Base-by-base conservation (phyloP, 2,329 filamentous ascomycete species). In the Exophiala calicioides region DNA sequence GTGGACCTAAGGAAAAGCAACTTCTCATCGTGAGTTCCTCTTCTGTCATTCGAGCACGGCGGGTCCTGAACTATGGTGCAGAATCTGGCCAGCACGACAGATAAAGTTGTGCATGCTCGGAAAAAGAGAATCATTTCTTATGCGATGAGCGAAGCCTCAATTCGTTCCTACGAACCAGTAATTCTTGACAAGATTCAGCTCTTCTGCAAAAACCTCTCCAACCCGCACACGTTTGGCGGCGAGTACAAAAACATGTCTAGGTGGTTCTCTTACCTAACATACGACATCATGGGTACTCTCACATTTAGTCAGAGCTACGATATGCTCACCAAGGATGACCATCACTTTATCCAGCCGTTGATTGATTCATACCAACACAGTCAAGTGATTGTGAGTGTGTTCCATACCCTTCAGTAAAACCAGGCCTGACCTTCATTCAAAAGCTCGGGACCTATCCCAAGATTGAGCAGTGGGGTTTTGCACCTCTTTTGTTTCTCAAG, bases 71-170 rank as follows among this genome's bases (percentile, higher is more conserved):
- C 31, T 16, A 19, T 10, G 13, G 30, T 16, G 30, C 9, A 29
- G 36, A 29, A 27, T 18, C 8, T 39, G 20, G 20, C 23, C 21
- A 26, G 39, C 36, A 39, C 38, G 6, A 43, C 30, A 20, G 44
- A 48, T 23, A 48, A 43, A 23, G 29, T 15, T 18, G 19, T 27
- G 5, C 44, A 49, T 19, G 39, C 31, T 37, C 30, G 30, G 10
- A 49, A 65, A 42, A 61, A 65, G 8, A 57, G 61, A 18, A 52
- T 65, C 4, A 45, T 68, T 7, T 48, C 60, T 8, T 58, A 63
- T 34, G 64, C 62, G 0, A 67, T 68, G 47, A 67, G 64, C 5
- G 61, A 62, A 13, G 58, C 57, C 21, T 63, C 64, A 0, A 52
- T 68, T 18, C 13, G 20, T 5, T 39, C 23, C n/a, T 38, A 38